These are phyloP conservation scores for Colletotrichum costaricense DNA, from an alignment of 2,329 filamentous ascomycete genomes.

Conservation along the genomic window DNA sequence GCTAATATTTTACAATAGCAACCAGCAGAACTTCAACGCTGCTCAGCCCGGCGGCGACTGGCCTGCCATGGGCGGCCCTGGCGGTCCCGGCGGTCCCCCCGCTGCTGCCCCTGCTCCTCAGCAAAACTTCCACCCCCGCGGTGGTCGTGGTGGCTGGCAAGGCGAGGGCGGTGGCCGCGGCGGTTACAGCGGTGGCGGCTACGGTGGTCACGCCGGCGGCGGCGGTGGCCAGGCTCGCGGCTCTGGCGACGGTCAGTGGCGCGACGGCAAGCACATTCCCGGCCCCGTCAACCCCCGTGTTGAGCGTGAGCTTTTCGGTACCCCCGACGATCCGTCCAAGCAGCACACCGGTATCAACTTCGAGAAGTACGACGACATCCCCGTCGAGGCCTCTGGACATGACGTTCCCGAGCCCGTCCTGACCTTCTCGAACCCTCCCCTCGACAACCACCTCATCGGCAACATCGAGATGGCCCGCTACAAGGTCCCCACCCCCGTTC, in stretches of 20 bases:
- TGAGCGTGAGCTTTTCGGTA: slow-evolving; percentile 95
- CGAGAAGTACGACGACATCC: slow-evolving; percentile 99
- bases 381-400: slow-evolving; percentile 94
- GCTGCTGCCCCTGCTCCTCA: slow-evolving; percentile 30
- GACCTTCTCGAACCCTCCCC: slow-evolving; percentile 91
- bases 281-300: slow-evolving; percentile 88
- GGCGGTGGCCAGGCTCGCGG: slow-evolving; percentile 73
- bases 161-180: slow-evolving; percentile 49
- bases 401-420: slow-evolving; percentile 93
- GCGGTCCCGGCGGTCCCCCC: slow-evolving; percentile 43
- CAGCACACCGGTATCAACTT: slow-evolving; percentile 99
- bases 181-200: slow-evolving; percentile 52
- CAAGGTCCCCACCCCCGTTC: slow-evolving; percentile 95
- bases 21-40: slow-evolving; percentile 41
- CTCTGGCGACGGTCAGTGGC: slow-evolving; percentile 96
- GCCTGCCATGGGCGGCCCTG: slow-evolving; percentile 37
- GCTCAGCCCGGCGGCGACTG: slow-evolving; percentile 39
- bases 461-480: slow-evolving; percentile 97
- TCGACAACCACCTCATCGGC: slow-evolving; percentile 90
- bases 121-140: slow-evolving; percentile 36
- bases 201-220: slow-evolving; percentile 56
- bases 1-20: slow-evolving; percentile 41
- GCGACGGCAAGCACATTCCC: slow-evolving; percentile 94
- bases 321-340: slow-evolving; percentile 91
- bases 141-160: slow-evolving; percentile 40